These are phyloP conservation scores for Tagetes patula DNA, from an alignment of 129 eudicot genomes.

Conservation along the genomic window DNA sequence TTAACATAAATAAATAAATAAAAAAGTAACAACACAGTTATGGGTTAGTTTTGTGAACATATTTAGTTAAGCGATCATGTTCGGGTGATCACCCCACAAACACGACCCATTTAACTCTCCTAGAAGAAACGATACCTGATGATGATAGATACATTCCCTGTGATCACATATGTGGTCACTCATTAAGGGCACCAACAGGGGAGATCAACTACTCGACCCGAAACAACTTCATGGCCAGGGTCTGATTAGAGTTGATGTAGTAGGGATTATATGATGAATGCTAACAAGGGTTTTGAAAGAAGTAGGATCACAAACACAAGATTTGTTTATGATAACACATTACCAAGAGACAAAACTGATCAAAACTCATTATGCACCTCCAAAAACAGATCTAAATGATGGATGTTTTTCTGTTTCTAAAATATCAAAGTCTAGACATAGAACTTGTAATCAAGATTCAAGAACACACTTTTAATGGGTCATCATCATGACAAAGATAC, in stretches of 20 bases:
- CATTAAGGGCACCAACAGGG: neutral
- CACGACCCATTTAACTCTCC: neutral
- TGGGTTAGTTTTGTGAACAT: neutral
- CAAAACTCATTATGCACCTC: slow-evolving; percentile 21
- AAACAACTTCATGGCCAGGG: neutral
- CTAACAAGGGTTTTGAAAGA: slow-evolving; percentile 11
- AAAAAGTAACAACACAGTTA: neutral
- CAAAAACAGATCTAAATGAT: slow-evolving; percentile 26
- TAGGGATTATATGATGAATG: slow-evolving; percentile 9
- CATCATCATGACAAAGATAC: slow-evolving; percentile 24
- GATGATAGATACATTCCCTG: neutral
- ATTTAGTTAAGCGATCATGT: neutral
- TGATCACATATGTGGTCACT: slow-evolving; percentile 6
- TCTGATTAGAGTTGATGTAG: neutral
- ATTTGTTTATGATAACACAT: neutral
- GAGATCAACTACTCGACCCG: neutral
- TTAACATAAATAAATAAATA: neutral
- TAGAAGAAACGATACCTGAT: neutral
- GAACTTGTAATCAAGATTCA: slow-evolving; percentile 19
- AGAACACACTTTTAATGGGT: slow-evolving; percentile 26
- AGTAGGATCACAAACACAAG: slow-evolving; percentile 11
- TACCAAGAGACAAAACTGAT: slow-evolving; percentile 17
- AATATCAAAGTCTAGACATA: slow-evolving; percentile 3
- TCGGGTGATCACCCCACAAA: neutral
- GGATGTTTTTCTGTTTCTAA: slow-evolving; percentile 31